These are phyloP conservation scores for Erucastrum elatum DNA, from an alignment of 345 rosid genomes.

Conservation along the genomic window DNA sequence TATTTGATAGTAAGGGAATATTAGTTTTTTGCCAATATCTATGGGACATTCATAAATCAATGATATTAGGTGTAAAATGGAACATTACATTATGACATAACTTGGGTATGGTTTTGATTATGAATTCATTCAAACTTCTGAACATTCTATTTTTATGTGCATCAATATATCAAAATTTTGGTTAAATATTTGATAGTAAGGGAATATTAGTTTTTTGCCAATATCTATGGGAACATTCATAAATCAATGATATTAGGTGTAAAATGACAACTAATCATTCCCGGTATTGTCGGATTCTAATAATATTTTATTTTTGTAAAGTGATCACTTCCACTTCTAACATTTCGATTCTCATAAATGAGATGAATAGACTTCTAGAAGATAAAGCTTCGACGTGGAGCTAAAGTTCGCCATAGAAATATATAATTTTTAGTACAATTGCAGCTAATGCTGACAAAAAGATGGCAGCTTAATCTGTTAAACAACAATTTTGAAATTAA, in stretches of 20 bases:
- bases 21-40: neutral
- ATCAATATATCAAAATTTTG: neutral
- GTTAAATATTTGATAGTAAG: neutral
- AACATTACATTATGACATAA: neutral
- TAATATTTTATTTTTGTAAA: neutral
- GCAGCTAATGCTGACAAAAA: neutral
- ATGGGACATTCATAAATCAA: neutral
- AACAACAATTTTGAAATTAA: neutral
- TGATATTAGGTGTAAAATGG: conserved; percentile 15
- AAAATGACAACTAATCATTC: conserved; percentile 23
- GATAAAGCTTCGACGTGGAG: neutral
- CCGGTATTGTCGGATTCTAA: conserved; percentile 14
- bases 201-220: neutral
- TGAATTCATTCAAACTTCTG: neutral
- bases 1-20: neutral
- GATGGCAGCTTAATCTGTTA: neutral
- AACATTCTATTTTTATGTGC: neutral
- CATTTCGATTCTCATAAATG: neutral
- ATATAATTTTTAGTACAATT: neutral
- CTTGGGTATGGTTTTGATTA: conserved; percentile 16
- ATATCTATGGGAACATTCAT: neutral
- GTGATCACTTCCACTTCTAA: conserved; percentile 7
- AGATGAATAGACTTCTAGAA: conserved; percentile 4
- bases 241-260: conserved; percentile 12
- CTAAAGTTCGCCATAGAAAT: neutral